A percentile compares a stretch with the other conserved stretches of the same genome.
These are phyloP conservation scores for Diutina scorzettiae DNA, from an alignment of 1,139 yeast species.

Conservation along the genomic window DNA sequence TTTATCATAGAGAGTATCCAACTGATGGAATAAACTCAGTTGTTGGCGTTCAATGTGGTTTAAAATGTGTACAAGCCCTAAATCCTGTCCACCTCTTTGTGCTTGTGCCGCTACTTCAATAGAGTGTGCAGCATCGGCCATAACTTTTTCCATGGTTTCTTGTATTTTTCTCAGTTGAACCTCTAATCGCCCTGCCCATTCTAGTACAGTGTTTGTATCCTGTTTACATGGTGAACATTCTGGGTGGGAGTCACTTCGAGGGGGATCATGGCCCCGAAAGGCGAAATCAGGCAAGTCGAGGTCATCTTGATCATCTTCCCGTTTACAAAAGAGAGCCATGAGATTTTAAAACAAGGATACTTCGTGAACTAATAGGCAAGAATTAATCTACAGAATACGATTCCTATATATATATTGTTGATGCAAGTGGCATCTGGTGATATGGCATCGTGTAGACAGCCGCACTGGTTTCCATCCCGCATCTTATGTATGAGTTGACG, in stretches of 20 bases:
- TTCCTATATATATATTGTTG: neutral
- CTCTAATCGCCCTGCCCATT: neutral
- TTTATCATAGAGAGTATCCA: too few species aligned
- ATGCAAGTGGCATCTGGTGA: neutral
- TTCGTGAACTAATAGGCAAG: too few species aligned
- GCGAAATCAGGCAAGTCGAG: neutral
- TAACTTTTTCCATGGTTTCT: neutral
- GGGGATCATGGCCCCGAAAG: neutral
- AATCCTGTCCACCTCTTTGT: too few species aligned
- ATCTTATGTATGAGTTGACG: slow-evolving; percentile 1
- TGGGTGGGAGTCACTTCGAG: slow-evolving; percentile 1
- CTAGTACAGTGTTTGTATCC: neutral
- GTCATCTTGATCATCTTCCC: too few species aligned
- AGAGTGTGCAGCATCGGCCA: neutral
- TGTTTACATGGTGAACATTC: neutral
- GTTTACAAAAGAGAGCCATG: too few species aligned
- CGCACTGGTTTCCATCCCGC: neutral
- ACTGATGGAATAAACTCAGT: too few species aligned
- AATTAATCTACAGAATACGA: too few species aligned
- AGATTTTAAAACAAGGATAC: too few species aligned
- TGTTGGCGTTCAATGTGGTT: too few species aligned
- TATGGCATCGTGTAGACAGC: neutral
- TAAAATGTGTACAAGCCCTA: too few species aligned
- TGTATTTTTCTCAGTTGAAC: neutral
- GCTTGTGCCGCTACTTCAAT: too few species aligned